Evolutionary conservation across 306 rosid genomes (phyloP).

Genomic region (Bauhinia variegata): DNA sequence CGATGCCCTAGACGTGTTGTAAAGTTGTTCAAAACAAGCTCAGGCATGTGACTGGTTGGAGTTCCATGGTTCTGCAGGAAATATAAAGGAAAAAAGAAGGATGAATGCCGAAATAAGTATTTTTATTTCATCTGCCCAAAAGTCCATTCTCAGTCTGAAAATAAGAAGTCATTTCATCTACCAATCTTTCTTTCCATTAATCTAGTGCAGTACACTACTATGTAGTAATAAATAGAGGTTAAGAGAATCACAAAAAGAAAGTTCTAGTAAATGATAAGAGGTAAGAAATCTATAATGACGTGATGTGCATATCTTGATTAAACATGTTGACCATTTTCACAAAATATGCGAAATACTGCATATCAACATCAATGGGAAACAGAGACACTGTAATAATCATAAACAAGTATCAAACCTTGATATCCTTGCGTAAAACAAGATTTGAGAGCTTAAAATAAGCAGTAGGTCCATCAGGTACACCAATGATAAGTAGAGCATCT

Average conservation of each 20-base stretch:
- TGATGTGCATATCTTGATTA: neutral
- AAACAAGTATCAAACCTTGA: constrained; percentile 56
- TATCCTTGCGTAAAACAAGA: constrained; percentile 81
- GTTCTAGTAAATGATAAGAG: too few species aligned
- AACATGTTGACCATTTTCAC: neutral
- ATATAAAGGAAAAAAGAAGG: constrained; percentile 11
- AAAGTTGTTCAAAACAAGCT: constrained; percentile 78
- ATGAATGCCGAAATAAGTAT: constrained; percentile 8
- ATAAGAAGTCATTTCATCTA: constrained; percentile 8
- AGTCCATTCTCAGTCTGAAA: constrained; percentile 9
- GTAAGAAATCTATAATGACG: too few species aligned
- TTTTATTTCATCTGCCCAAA: constrained; percentile 17
- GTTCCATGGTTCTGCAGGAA: constrained; percentile 83
- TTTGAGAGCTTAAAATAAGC: constrained; percentile 89
- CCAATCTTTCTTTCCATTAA: constrained; percentile 1
- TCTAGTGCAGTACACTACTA: neutral
- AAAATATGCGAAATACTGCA: neutral
- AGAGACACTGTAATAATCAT: constrained; percentile 9
- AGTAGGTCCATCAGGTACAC: constrained; percentile 88
- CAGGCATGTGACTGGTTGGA: constrained; percentile 91
- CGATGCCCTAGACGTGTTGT: constrained; percentile 91
- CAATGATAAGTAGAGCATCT: constrained; percentile 79
- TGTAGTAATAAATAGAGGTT: neutral
- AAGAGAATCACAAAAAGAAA: neutral
- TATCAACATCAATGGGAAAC: constrained; percentile 16